These are phyloP conservation scores for Phyllosticta citriasiana DNA, from an alignment of 2,329 filamentous ascomycete genomes.

Conservation along the genomic window DNA sequence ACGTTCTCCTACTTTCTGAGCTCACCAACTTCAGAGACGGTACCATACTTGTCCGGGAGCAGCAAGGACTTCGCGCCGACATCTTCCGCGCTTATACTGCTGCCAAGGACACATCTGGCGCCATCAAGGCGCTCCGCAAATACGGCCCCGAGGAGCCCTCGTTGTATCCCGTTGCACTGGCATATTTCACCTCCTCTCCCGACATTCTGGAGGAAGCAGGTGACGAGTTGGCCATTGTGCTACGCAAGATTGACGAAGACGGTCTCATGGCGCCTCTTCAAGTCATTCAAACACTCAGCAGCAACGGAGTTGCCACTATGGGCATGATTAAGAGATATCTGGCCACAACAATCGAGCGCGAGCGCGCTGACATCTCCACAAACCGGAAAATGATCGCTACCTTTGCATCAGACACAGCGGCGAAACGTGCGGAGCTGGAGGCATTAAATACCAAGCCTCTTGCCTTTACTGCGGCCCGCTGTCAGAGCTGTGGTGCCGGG, in stretches of 20 bases:
- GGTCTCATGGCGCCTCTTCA: conserved; percentile 92
- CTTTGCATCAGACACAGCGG: conserved; percentile 73
- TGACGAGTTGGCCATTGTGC: conserved; percentile 67
- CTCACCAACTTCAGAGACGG: conserved; percentile 83
- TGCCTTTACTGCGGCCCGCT: conserved; percentile 84
- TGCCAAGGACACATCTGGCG: conserved; percentile 81
- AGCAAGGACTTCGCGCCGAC: conserved; percentile 82
- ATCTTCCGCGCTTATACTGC: conserved; percentile 95
- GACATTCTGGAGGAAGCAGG: conserved; percentile 77
- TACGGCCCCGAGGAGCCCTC: conserved; percentile 88
- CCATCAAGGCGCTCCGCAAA: conserved; percentile 79
- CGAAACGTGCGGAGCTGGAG: conserved; percentile 67
- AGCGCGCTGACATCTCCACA: conserved; percentile 73
- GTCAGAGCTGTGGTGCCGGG: conserved; percentile 65
- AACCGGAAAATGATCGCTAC: conserved; percentile 76
- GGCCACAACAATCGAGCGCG: conserved; percentile 75
- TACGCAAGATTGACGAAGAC: conserved; percentile 80
- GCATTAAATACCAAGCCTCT: conserved; percentile 70
- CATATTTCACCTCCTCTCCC: conserved; percentile 84
- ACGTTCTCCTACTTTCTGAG: conserved; percentile 85
- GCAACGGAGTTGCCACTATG: conserved; percentile 82
- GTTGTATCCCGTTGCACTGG: conserved; percentile 81
- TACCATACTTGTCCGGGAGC: conserved; percentile 84
- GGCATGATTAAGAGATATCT: conserved; percentile 94
- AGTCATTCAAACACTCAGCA: conserved; percentile 82